Percentiles rank a stretch among this genome's conserved stretches.
Evolutionary conservation across 352 stramenopile species (phyloP).

Genomic region (Pythium oligandrum): DNA sequence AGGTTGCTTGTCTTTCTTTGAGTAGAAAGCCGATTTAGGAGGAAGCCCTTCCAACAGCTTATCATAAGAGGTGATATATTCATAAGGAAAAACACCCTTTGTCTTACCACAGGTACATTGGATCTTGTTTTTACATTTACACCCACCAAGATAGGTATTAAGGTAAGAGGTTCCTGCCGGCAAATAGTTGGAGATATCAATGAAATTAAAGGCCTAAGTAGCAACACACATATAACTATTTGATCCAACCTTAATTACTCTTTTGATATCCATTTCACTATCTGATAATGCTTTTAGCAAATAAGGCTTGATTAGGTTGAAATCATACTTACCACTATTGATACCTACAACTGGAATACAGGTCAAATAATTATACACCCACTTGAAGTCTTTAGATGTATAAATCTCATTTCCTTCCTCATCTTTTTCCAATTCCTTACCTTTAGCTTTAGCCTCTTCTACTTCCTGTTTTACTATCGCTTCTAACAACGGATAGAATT

Average conservation of each 20-base stretch:
- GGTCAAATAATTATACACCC: too few relatives aligned
- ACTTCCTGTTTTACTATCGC: neutral
- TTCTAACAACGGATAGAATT: neutral
- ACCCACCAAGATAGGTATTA: conserved; percentile 18
- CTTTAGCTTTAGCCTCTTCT: neutral
- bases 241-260: conserved; percentile 8
- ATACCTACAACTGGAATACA: conserved; percentile 1
- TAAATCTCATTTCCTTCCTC: neutral
- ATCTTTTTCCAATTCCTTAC: neutral
- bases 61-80: conserved; percentile 22
- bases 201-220: conserved; percentile 17
- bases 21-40: conserved; percentile 16
- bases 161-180: conserved; percentile 25
- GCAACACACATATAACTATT: conserved; percentile 21
- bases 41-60: conserved; percentile 17
- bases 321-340: conserved; percentile 8
- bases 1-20: conserved; percentile 8
- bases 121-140: conserved; percentile 26
- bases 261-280: neutral
- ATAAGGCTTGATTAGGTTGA: conserved; percentile 24
- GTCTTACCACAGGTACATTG: conserved; percentile 13
- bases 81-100: conserved; percentile 21
- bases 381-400: neutral
- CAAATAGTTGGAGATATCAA: conserved; percentile 24
- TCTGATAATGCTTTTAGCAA: conserved; percentile 9